Conservation (phyloP, 306 rosid species). For the Gleditsia sinensis region DNA sequence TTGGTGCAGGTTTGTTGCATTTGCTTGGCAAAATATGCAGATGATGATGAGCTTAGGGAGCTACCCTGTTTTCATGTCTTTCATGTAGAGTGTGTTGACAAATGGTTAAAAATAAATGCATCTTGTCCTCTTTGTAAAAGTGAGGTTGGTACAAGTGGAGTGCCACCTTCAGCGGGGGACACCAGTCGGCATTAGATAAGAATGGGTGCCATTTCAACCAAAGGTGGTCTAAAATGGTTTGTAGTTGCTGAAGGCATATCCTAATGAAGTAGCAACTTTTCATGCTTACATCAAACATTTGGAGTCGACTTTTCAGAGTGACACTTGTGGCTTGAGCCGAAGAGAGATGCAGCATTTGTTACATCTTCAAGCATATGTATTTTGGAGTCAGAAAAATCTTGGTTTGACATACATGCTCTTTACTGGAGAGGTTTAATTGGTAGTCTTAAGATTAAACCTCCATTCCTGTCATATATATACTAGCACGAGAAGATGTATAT, state of each 20-base stretch:
- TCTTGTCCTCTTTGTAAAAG: slow-evolving; percentile 59
- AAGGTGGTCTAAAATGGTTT: background rate
- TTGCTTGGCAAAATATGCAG: slow-evolving; percentile 56
- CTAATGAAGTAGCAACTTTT: slow-evolving; percentile 25
- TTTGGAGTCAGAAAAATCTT: no score
- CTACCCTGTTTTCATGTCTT: slow-evolving; percentile 60
- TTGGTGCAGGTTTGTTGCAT: slow-evolving; percentile 57
- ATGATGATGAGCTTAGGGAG: slow-evolving; percentile 58
- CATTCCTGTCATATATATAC: no score
- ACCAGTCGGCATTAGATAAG: slow-evolving; percentile 40
- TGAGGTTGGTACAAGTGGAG: slow-evolving; percentile 38
- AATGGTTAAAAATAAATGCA: slow-evolving; percentile 66
- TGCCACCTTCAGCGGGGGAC: slow-evolving; percentile 29
- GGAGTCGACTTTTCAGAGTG: slow-evolving; percentile 19
- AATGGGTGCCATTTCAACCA: background rate
- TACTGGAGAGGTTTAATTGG: no score
- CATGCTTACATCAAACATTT: slow-evolving; percentile 9
- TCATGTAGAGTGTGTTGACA: slow-evolving; percentile 59
- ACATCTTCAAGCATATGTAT: slow-evolving; percentile 9
- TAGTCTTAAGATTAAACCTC: no score
- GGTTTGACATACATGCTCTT: slow-evolving; percentile 4
- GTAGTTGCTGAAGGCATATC: background rate
- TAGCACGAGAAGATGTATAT: no score
- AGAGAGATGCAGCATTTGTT: slow-evolving; percentile 9
- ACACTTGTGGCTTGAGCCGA: slow-evolving; percentile 1